Percentiles rank a stretch among this genome's conserved stretches.
Conservation (phyloP, 306 rosid genomes). For the Lupinus albus region DNA sequence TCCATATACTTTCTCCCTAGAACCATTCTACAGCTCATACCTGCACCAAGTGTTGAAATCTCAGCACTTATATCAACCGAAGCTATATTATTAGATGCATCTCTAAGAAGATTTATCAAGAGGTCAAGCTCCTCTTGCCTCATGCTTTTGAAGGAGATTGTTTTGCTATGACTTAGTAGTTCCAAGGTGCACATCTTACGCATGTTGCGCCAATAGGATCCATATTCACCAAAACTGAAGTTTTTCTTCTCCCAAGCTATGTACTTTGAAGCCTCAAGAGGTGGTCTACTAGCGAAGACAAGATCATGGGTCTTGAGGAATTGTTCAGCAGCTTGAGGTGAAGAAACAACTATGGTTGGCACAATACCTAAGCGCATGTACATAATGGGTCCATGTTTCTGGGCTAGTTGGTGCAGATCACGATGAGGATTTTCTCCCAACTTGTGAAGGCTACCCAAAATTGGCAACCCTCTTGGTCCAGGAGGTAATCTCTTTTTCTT, state of each 20-base stretch:
- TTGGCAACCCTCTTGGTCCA: slow-evolving; percentile 71
- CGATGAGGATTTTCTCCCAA: slow-evolving; percentile 59
- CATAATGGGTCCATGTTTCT: slow-evolving; percentile 69
- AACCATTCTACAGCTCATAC: slow-evolving; percentile 59
- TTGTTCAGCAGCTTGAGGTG: slow-evolving; percentile 69
- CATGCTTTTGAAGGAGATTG: slow-evolving; percentile 52
- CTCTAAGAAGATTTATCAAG: slow-evolving; percentile 43
- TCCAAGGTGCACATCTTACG: slow-evolving; percentile 72
- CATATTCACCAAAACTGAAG: slow-evolving; percentile 50
- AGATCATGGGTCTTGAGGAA: slow-evolving; percentile 70
- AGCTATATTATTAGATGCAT: slow-evolving; percentile 38
- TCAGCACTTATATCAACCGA: slow-evolving; percentile 56
- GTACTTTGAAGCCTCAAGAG: slow-evolving; percentile 42
- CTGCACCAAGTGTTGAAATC: slow-evolving; percentile 39
- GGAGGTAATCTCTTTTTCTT: slow-evolving; percentile 58
- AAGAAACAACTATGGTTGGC: slow-evolving; percentile 62
- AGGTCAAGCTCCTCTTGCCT: slow-evolving; percentile 61
- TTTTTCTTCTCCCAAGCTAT: slow-evolving; percentile 53
- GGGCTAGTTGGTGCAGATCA: slow-evolving; percentile 54
- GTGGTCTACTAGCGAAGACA: slow-evolving; percentile 66
- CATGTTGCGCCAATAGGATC: slow-evolving; percentile 72
- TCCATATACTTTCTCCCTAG: slow-evolving; percentile 63
- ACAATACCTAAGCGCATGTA: slow-evolving; percentile 55
- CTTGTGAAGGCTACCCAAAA: slow-evolving; percentile 60
- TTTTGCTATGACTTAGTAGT: slow-evolving; percentile 54